Evolutionary conservation across 2,329 filamentous ascomycete species (phyloP), one percentile per base, ranked within the genome.

Genomic region (Emericellopsis cladophorae): DNA sequence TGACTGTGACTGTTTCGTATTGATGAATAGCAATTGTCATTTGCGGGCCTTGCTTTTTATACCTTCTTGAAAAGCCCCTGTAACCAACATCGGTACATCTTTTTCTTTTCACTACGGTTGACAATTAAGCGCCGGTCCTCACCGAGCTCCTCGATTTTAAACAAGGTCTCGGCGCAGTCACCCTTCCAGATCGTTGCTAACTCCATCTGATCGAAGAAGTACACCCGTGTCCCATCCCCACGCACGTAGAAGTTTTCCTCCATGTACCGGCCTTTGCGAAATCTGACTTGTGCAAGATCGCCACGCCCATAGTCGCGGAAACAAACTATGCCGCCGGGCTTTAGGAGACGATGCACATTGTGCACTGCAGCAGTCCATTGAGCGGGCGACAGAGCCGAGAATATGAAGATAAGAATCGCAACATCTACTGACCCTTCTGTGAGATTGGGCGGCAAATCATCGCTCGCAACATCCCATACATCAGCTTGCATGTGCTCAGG

Each of bases 11-110:
- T 21, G 18, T 21, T 21, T 21, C 18, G 18, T 21, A 21, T 5
- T 21, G 5, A 21, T 21, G 5, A 12, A 29, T 3, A 29, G 4
- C 8, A 9, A 12, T 9, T 29, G 26, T 9, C 26, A 29, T 12
- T 12, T 9, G 26, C 9, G 12, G 12, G 26, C 26, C 12, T 29
- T 12, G 9, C 12, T 29, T 9, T 37, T 56, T 67, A 72, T 65
- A 68, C 70, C 64, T 89, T 90, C 53, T 71, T 76, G 59, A 92
- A 93, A 4, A 79, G 76, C 24, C 84, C 86, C 61, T 93, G 86
- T 58, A 93, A 76, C 88, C 92, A 98, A 67, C 90, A 96, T 45
- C 92, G 79, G 62, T 96, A 96, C 92, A 98, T 98, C 65, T 96
- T 98, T 38, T 95, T 68, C 62, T 88, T 83, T 54, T 81, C 76